Percentiles rank a stretch among this genome's conserved stretches.
Conservation (phyloP, 192 early-diverging fungal genomes). For the Phycomyces nitens region DNA sequence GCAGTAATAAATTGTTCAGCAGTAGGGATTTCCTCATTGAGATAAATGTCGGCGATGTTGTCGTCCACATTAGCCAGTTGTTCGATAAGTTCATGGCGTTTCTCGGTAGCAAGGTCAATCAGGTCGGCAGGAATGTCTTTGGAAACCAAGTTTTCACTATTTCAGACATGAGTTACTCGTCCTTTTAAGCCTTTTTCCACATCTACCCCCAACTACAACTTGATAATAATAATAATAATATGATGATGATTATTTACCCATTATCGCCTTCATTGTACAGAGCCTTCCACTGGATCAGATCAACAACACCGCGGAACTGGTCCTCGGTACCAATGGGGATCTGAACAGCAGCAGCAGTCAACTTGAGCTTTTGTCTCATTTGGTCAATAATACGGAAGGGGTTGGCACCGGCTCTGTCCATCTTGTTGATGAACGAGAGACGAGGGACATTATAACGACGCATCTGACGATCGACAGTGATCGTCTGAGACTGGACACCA, state of each 20-base stretch:
- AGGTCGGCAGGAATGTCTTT: conserved; percentile 68
- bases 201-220: no score
- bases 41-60: conserved; percentile 75
- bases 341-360: conserved; percentile 75
- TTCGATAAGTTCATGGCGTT: conserved; percentile 72
- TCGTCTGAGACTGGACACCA: conserved; percentile 85
- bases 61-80: conserved; percentile 82
- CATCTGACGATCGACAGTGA: conserved; percentile 90
- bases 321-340: conserved; percentile 87
- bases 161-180: neutral
- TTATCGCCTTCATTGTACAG: conserved; percentile 86
- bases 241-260: conserved; percentile 51
- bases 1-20: conserved; percentile 66
- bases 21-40: conserved; percentile 71
- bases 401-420: conserved; percentile 88
- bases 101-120: conserved; percentile 58
- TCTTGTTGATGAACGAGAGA: conserved; percentile 88
- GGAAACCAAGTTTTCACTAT: conserved; percentile 67
- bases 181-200: neutral
- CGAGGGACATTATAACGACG: conserved; percentile 83
- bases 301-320: conserved; percentile 86
- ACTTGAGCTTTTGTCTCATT: conserved; percentile 73
- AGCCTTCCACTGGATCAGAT: conserved; percentile 84
- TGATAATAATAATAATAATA: no score
- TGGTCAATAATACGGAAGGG: conserved; percentile 77